Conservation (phyloP, 495 filamentous ascomycete genomes). For the Beverwykella pulmonaria region DNA sequence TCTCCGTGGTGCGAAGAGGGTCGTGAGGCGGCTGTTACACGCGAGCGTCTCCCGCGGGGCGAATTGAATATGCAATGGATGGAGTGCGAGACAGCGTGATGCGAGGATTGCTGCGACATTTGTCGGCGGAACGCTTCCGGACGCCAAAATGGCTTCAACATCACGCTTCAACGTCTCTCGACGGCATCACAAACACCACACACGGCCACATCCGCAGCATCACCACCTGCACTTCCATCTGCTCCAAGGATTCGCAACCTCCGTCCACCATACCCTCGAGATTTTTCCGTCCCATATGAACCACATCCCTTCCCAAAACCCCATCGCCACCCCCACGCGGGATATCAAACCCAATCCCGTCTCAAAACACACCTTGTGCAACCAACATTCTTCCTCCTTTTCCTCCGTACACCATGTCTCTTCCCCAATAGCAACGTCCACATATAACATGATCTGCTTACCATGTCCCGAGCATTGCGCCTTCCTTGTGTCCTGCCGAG, state of each 20-base stretch:
- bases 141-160: not conserved
- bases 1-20: conserved; percentile 19
- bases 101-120: not conserved
- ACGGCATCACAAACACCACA: too few relatives aligned
- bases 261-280: too few relatives aligned
- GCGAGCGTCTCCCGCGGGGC: not conserved
- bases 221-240: too few relatives aligned
- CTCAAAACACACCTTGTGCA: not conserved
- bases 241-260: too few relatives aligned
- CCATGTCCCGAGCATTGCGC: not conserved
- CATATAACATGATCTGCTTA: conserved; percentile 21
- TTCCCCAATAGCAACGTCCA: not conserved
- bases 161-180: not conserved
- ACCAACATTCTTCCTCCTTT: not conserved
- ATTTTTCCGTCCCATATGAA: too few relatives aligned
- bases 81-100: not conserved
- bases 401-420: not conserved
- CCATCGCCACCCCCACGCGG: conserved; percentile 12
- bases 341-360: conserved; percentile 3
- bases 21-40: conserved; percentile 6
- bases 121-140: not conserved
- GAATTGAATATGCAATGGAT: not conserved
- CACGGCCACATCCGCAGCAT: too few relatives aligned
- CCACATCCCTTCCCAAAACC: not conserved
- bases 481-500: not conserved